Base-by-base conservation (phyloP, 2,329 filamentous ascomycete genomes). In the Phaeomoniella chlamydospora region DNA sequence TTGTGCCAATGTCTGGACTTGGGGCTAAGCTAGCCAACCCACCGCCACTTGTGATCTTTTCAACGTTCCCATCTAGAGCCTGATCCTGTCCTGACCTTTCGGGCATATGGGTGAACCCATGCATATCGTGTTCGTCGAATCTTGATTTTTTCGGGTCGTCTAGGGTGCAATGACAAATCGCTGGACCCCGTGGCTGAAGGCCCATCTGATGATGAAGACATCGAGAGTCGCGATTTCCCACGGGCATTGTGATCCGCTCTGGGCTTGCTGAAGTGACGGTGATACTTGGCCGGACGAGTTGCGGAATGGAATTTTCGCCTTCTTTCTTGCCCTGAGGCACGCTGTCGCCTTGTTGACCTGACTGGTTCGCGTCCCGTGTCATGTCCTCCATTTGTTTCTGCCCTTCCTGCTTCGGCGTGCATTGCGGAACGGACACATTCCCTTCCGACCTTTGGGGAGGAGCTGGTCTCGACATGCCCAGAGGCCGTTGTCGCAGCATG, bases 21-120 rank as follows among this genome's bases (percentile, higher is more conserved):
- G 16, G 16, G 4, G 14, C 11, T 9, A 34, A 12, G 16, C 18
- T 16, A 16, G 16, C 16, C 9, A 18, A 10, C 6, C 18, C 11
- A 10, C 11, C 11, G 6, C 16, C 18, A 12, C 32, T 18, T 16
- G 6, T 13, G 17, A 29, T 12, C 18, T 35, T 15, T 16, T n/a
- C 19, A 12, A 17, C 19, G 29, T 17, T 19, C 19, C 22, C 9
- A 26, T n/a, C 22, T 6, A 9, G 22, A 26, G 22, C n/a, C 22
- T 26, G 22, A n/a, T n/a, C n/a, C n/a, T n/a, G n/a, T n/a, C n/a
- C n/a, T n/a, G n/a, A n/a, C n/a, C n/a, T 32, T 14, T 32, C 30
- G 30, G 13, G 17, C 37, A 47, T 56, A 53, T 45, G 55, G 52
- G 51, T 57, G 54, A 46, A 55, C 37, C 54, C 55, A 57, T 49